phyloP scores from a whole-genome alignment of 2,329 filamentous ascomycete species.

The Paecilomyces fulvus region DNA sequence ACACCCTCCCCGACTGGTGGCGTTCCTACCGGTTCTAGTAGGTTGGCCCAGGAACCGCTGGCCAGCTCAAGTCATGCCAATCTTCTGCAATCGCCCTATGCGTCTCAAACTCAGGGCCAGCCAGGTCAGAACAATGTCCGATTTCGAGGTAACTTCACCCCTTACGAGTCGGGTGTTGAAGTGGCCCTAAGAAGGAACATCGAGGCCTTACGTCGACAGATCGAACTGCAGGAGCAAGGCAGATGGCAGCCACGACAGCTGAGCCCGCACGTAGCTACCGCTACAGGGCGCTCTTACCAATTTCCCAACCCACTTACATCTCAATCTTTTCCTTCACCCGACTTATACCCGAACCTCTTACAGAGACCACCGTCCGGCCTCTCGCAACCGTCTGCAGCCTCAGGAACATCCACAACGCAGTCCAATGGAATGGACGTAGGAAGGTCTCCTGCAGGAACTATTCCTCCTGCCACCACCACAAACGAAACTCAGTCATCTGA shows the following conservation, averaged over 20 bases:
- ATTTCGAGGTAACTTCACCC: slow-evolving; percentile 6
- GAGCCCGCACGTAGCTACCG: not conserved
- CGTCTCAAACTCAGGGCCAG: not conserved
- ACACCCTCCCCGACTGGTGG: slow-evolving; percentile 6
- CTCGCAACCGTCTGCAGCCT: not conserved
- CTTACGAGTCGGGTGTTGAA: slow-evolving; percentile 11
- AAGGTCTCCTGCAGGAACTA: not conserved
- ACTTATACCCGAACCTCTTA: not conserved
- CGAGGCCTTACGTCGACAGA: slow-evolving; percentile 13
- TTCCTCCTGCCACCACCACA: not conserved
- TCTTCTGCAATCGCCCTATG: not conserved
- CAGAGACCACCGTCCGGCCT: not conserved
- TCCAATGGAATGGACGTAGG: not conserved
- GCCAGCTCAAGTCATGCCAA: not conserved
- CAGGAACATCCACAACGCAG: not conserved
- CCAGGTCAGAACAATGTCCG: slow-evolving; percentile 4
- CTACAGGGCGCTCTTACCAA: not conserved
- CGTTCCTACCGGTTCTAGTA: slow-evolving; percentile 4
- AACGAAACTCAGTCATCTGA: slow-evolving; percentile 1
- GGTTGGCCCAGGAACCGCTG: not conserved
- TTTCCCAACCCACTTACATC: not conserved
- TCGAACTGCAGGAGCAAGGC: slow-evolving; percentile 11
- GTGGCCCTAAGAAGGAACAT: slow-evolving; percentile 13
- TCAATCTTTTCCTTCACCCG: not conserved
- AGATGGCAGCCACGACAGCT: slow-evolving; percentile 1